Evolutionary conservation across 768 basidiomycete genomes (phyloP).

Genomic region (Boletus huronensis): DNA sequence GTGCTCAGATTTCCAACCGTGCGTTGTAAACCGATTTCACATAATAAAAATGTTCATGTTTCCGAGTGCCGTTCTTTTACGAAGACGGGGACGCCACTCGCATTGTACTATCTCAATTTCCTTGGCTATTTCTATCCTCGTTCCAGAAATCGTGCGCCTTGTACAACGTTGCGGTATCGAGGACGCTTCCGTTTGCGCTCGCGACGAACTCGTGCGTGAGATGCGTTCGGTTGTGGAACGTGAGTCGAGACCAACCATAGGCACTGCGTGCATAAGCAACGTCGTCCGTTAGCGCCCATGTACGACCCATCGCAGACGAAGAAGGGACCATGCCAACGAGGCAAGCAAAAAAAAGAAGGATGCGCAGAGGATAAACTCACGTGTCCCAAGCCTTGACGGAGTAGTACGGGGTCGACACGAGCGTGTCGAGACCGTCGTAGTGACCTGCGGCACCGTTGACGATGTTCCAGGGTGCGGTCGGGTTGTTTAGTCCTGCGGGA

Average conservation of each 20-base stretch:
- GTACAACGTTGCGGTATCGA: slow-evolving; percentile 25
- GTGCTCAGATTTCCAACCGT: background rate
- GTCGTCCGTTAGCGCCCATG: background rate
- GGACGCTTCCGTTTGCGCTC: slow-evolving; percentile 27
- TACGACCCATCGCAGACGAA: background rate
- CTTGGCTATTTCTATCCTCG: background rate
- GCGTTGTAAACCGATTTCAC: background rate
- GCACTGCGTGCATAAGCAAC: background rate
- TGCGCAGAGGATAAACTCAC: slow-evolving; percentile 7
- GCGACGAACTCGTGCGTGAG: slow-evolving; percentile 30
- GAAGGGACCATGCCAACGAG: background rate
- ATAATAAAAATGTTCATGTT: background rate
- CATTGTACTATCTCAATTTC: background rate
- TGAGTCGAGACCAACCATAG: slow-evolving; percentile 30
- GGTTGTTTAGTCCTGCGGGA: slow-evolving; percentile 25
- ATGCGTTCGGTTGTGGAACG: slow-evolving; percentile 30
- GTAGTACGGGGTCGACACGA: slow-evolving; percentile 1
- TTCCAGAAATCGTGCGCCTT: slow-evolving; percentile 17
- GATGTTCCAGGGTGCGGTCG: slow-evolving; percentile 26
- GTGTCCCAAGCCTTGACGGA: slow-evolving; percentile 4
- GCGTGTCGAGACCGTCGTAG: slow-evolving; percentile 25
- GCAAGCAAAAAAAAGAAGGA: background rate
- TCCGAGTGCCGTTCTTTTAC: background rate
- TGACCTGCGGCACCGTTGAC: slow-evolving; percentile 28
- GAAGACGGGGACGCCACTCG: background rate